Evolutionary conservation across 75 land plant species (phyloP).

Genomic region (Picea sitchensis): DNA sequence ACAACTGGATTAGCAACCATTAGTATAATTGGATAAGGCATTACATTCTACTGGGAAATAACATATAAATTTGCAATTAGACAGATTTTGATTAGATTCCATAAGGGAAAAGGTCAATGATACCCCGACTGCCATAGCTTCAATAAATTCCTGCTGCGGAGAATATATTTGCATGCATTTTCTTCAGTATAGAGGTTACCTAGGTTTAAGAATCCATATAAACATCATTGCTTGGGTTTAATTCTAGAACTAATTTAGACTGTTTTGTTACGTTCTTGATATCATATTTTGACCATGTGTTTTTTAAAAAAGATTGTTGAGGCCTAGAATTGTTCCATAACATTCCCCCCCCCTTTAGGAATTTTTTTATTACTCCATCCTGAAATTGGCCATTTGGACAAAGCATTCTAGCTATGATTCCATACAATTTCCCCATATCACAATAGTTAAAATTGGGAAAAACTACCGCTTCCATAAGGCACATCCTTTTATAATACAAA

Average conservation of each 20-base stretch:
- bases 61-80: neutral
- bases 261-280: neutral
- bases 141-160: neutral
- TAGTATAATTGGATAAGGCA: neutral
- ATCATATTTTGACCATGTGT: neutral
- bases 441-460: too few relatives aligned
- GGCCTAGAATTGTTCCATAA: too few relatives aligned
- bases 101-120: neutral
- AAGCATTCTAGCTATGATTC: too few relatives aligned
- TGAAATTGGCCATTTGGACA: too few relatives aligned
- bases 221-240: neutral
- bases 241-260: neutral
- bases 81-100: neutral
- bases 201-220: neutral
- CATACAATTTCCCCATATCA: too few relatives aligned
- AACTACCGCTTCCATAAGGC: too few relatives aligned
- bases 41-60: neutral
- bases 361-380: too few relatives aligned
- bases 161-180: neutral
- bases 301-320: too few relatives aligned
- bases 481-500: too few relatives aligned
- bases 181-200: neutral
- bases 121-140: neutral
- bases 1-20: too few relatives aligned
- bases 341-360: too few relatives aligned